Evolutionary conservation across 176 grass and related monocot genomes (phyloP), one percentile per base, ranked within the genome.

Genomic region (Dactylis glomerata): DNA sequence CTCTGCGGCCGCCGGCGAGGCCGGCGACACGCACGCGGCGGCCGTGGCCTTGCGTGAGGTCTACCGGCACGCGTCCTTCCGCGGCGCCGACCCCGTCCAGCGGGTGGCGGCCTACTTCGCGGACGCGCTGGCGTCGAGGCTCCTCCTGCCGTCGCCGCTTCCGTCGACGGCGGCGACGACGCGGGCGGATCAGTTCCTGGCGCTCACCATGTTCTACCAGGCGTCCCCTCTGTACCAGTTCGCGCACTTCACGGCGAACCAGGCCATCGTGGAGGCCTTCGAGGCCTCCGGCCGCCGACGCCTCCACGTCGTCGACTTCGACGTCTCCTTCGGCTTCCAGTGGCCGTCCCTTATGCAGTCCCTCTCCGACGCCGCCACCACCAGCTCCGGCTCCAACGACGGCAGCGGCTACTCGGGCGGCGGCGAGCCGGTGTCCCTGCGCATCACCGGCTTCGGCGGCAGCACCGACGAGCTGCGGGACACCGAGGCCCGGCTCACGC

Each of bases 311-410:
- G 54, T 93, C 19, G 92, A 97, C 79, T 90, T 97, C 78, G 88
- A 97, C 75, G 92, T 88, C 7, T 91, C 82, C 1, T 91, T 95
- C 75, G 95, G 92, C 30, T 97, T 95, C 88, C 92, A 97, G 86
- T 97, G 95, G 95, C 95, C 95, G 33, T 97, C 92, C 5, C 72
- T 97, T 6, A 94, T 97, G 76, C 92, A 97, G 74, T 97, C 95
- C 46, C 73, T 97, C 12, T 93, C 88, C 5, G 69, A 91, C 55
- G 82, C 85, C 68, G 84, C 88, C 16, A 72, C 75, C 0, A 81
- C 34, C 34, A 61, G 23, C 68, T 28, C 67, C 41, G 3, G 7
- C 51, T 46, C 68, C 65, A 6, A 24, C 45, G 72, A 38, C 65
- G 70, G 11, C 14, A 49, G 24, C 24, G 26, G 26, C 26, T 37